These are phyloP conservation scores for Rhodomyrtus psidioides DNA, from an alignment of 441 rosid species.

Conservation along the genomic window DNA sequence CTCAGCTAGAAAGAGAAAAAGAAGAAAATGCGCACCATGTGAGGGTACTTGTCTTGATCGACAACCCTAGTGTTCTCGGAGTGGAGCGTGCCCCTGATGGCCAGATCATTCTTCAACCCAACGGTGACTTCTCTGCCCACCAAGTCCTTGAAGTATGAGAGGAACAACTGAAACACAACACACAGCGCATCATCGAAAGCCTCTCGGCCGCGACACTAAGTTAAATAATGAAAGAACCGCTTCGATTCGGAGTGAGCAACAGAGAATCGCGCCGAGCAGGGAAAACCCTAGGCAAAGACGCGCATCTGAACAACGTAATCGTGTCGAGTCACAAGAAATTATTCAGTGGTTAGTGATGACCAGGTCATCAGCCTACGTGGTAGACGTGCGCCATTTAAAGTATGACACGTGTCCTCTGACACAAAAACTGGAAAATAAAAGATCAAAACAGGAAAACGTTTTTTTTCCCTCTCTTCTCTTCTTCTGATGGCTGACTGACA, in stretches of 20 bases:
- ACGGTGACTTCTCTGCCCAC: constrained; percentile 99
- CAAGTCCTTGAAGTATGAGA: constrained; percentile 97
- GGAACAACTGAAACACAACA: constrained; percentile 61
- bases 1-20: neutral
- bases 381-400: too few relatives aligned
- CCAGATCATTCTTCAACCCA: constrained; percentile 95
- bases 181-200: neutral
- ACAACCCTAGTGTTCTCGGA: constrained; percentile 99
- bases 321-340: neutral
- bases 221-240: neutral
- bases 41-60: constrained; percentile 98
- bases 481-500: too few relatives aligned
- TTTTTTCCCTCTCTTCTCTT: too few relatives aligned
- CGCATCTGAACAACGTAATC: neutral
- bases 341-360: too few relatives aligned
- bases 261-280: neutral
- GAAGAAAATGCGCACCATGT: constrained; percentile 51
- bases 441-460: too few relatives aligned
- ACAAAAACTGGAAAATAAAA: too few relatives aligned
- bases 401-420: too few relatives aligned
- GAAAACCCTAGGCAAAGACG: neutral
- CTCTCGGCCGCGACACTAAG: neutral
- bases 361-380: too few relatives aligned
- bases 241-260: neutral
- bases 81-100: constrained; percentile 94